phyloP scores from a whole-genome alignment of 179 eudicot species.

The Dionaea muscipula region DNA sequence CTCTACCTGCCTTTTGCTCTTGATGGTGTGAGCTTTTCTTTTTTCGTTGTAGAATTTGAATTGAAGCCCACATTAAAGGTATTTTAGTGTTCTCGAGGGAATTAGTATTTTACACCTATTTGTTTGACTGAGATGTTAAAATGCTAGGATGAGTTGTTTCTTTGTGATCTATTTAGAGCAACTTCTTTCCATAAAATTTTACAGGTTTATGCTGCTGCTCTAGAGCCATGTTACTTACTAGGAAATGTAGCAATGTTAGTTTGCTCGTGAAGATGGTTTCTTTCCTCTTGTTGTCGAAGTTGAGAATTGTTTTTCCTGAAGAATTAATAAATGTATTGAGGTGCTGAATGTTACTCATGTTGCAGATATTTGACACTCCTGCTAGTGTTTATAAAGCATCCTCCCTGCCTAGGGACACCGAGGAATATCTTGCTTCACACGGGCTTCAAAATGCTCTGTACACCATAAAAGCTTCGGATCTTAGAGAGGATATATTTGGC shows the following conservation, averaged over 20 bases:
- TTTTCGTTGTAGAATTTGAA: background rate
- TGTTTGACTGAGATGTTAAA: too few species aligned
- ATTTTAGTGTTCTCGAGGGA: too few species aligned
- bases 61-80: too few species aligned
- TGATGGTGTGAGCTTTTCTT: background rate
- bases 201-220: too few species aligned
- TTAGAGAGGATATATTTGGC: constrained; percentile 66
- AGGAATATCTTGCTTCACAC: constrained; percentile 49
- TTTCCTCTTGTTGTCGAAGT: background rate
- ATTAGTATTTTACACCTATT: too few species aligned
- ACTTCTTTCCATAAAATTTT: too few species aligned
- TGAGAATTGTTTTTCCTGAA: background rate
- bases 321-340: background rate
- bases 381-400: constrained; percentile 83
- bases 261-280: background rate
- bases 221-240: too few species aligned
- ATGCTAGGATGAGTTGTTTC: too few species aligned
- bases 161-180: too few species aligned
- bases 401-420: constrained; percentile 55
- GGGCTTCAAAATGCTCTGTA: constrained; percentile 87
- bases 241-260: too few species aligned
- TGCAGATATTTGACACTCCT: constrained; percentile 72
- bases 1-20: constrained; percentile 5
- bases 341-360: background rate
- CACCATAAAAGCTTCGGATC: constrained; percentile 68